Conservation (phyloP, 129 eudicot genomes). For the Glebionis coronaria region DNA sequence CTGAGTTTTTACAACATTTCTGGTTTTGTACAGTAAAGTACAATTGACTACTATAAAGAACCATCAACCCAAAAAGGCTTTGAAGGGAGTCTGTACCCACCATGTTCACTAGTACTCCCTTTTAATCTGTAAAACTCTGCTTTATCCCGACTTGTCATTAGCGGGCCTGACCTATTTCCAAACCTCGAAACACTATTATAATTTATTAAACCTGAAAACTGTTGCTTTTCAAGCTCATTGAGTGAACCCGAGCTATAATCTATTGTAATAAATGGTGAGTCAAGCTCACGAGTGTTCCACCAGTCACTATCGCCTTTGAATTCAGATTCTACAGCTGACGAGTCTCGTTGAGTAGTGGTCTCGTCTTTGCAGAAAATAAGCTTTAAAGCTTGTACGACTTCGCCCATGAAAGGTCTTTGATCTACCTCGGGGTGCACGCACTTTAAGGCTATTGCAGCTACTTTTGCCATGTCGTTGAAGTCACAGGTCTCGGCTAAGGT, state of each 20-base stretch:
- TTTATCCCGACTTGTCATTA: conserved; percentile 53
- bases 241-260: conserved; percentile 63
- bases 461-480: conserved; percentile 75
- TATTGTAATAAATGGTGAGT: conserved; percentile 46
- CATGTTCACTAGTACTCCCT: conserved; percentile 76
- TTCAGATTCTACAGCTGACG: conserved; percentile 57
- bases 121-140: conserved; percentile 46
- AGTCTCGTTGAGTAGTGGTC: conserved; percentile 51
- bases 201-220: conserved; percentile 44
- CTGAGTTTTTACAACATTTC: background rate
- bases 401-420: conserved; percentile 93
- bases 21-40: conserved; percentile 49
- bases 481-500: conserved; percentile 52
- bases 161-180: conserved; percentile 70
- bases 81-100: conserved; percentile 24
- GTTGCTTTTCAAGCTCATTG: conserved; percentile 42
- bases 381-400: conserved; percentile 87
- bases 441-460: conserved; percentile 83
- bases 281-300: conserved; percentile 63
- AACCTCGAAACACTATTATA: conserved; percentile 24
- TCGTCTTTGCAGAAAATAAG: conserved; percentile 68
- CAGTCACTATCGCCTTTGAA: conserved; percentile 68
- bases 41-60: conserved; percentile 30
- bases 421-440: conserved; percentile 88
- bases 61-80: conserved; percentile 49